A percentile compares a stretch with the other conserved stretches of the same genome.
These are phyloP conservation scores for Epichloe gansuensis DNA, from an alignment of 2,329 filamentous ascomycete genomes.

Conservation along the genomic window DNA sequence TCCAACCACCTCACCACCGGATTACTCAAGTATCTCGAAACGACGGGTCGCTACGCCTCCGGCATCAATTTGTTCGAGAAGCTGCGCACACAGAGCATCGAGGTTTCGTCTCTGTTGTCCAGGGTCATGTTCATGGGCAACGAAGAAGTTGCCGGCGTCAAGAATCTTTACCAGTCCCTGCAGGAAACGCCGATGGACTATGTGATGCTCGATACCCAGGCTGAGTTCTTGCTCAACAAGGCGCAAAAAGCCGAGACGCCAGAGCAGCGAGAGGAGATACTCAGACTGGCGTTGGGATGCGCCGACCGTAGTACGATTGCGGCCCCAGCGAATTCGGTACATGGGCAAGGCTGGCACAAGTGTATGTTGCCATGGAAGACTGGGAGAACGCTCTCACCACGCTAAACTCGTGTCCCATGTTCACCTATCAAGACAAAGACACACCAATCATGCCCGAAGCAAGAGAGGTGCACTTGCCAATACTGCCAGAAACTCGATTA, in stretches of 20 bases:
- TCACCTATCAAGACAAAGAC: slow-evolving; percentile 98
- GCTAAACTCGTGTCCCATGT: slow-evolving; percentile 98
- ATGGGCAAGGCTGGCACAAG: slow-evolving; percentile 85
- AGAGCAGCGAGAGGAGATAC: slow-evolving; percentile 50
- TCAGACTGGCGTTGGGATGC: slow-evolving; percentile 80
- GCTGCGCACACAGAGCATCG: slow-evolving; percentile 75
- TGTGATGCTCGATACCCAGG: slow-evolving; percentile 87
- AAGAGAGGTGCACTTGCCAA: slow-evolving; percentile 74
- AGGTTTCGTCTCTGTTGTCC: slow-evolving; percentile 85
- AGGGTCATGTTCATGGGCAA: slow-evolving; percentile 89
- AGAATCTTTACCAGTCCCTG: slow-evolving; percentile 75
- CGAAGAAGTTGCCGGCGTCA: slow-evolving; percentile 91
- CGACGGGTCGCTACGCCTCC: slow-evolving; percentile 85
- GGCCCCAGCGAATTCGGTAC: slow-evolving; percentile 92
- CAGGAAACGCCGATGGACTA: slow-evolving; percentile 96
- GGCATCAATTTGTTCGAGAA: slow-evolving; percentile 98
- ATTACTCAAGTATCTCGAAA: slow-evolving; percentile 86
- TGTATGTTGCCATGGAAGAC: slow-evolving; percentile 87
- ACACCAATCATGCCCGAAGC: slow-evolving; percentile 90
- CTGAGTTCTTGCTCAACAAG: slow-evolving; percentile 82
- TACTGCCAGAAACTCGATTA: slow-evolving; percentile 75
- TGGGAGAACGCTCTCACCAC: slow-evolving; percentile 95
- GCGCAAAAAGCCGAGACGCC: slow-evolving; percentile 44
- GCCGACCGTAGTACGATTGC: slow-evolving; percentile 91
- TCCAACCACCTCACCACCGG: slow-evolving; percentile 94